Base-by-base conservation (phyloP, 2,329 filamentous ascomycete genomes). In the Neopestalotiopsis sp. region DNA sequence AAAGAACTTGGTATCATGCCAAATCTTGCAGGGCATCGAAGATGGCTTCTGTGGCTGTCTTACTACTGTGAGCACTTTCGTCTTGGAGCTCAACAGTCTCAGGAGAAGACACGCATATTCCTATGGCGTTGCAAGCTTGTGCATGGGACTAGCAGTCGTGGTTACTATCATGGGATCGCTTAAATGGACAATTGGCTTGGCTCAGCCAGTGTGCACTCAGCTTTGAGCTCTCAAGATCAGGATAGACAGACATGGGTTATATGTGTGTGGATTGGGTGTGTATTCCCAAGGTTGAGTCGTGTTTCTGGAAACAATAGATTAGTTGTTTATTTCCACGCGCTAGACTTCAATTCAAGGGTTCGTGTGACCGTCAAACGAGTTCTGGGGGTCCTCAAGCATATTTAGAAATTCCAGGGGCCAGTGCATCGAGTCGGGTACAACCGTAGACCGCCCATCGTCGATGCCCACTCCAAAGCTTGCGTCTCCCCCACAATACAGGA, bases 11-110 rank as follows among this genome's bases (percentile, higher is more conserved):
- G 5, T 59, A 28, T 13, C 57, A 3, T 63, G 60, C 14, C 60
- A 63, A 14, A 32, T 63, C 3, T 63, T 63, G 30, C 60, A 63
- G 24, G 60, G 60, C 5, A 63, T 63, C 7, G 60, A 63, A 14
- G 30, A 63, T 63, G 30, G 60, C 2, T 63, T 63, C 10, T 63
- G 60, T 24, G 60, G 60, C 5, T 63, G 60, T 10, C 34, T 63
- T 1, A 63, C 60, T 3, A 40, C 60, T 24, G 60, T 63, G 30
- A 40, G 32, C 24, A 40, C 60, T n/a, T 63, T 17, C 24, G 14
- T 40, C 5, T n/a, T 45, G 12, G 60, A 63, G 60, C 6, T 63
- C 10, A 45, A 17, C 17, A 24, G 32, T 38, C 60, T 63, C 5
- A 17, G 60, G 13, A 42, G 60, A 14, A 13, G 30, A 45, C 60